phyloP scores from a whole-genome alignment of 2,329 filamentous ascomycete genomes.

The Aspergillus puulaauensis region DNA sequence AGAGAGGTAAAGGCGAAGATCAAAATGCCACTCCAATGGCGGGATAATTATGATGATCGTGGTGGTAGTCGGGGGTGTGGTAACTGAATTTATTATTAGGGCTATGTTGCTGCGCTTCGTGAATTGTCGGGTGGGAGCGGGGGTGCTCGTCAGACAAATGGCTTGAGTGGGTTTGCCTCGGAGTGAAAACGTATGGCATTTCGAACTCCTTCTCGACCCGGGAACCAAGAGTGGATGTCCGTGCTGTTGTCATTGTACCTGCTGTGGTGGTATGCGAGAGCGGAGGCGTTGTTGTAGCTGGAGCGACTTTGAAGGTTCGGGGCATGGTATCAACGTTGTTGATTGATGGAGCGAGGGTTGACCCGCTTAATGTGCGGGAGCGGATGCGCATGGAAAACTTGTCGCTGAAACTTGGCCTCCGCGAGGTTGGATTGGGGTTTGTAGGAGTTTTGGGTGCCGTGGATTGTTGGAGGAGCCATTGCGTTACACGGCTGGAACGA shows the following conservation, averaged over 20 bases:
- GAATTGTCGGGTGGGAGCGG: constrained; percentile 15
- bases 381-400: constrained; percentile 27
- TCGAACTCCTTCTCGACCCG: constrained; percentile 9
- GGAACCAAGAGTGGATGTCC: constrained; percentile 12
- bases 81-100: not conserved
- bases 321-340: constrained; percentile 21
- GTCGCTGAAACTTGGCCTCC: constrained; percentile 18
- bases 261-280: constrained; percentile 19
- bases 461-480: constrained; percentile 31
- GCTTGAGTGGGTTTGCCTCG: constrained; percentile 2
- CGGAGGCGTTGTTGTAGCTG: not conserved
- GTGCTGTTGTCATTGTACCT: constrained; percentile 13
- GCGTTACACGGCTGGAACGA: constrained; percentile 28
- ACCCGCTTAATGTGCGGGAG: constrained; percentile 36
- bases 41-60: constrained; percentile 22
- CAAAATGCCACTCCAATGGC: constrained; percentile 35
- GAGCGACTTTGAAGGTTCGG: constrained; percentile 22
- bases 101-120: constrained; percentile 14
- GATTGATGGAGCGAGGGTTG: constrained; percentile 33
- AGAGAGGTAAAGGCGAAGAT: not conserved
- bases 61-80: constrained; percentile 9
- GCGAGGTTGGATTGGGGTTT: constrained; percentile 5
- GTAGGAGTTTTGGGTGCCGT: not conserved
- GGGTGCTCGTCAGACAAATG: constrained; percentile 14
- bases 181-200: constrained; percentile 6